Evolutionary conservation across 179 eudicot genomes (phyloP), one percentile per base, ranked within the genome.

Genomic region (Sideroxylon spinosum): DNA sequence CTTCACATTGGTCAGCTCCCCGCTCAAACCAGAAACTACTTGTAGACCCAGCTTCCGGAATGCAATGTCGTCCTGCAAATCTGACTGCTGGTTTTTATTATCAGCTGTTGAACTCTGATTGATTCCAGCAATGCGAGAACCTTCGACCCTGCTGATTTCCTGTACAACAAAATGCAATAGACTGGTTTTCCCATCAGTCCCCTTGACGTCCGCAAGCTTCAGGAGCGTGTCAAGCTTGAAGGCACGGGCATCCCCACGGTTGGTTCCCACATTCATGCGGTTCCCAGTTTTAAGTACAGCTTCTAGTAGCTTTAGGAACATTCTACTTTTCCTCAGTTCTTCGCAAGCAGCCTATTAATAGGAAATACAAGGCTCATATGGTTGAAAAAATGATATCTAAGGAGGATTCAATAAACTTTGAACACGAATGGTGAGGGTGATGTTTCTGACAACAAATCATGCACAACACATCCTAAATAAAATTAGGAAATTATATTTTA

Each of bases 211-310:
- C 19, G 86, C 94, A 9, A 96, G 98, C 86, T 94, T 94, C 49
- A 94, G 93, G 52, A 96, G 91, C 0, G 98, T 92, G 82, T 96
- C 98, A 22, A 96, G 98, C 90, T 95, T 95, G 91, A 95, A 95
- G 64, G 99, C 98, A 48, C 82, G 93, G 49, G 99, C 99, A 68
- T 94, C 94, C 1, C 99, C 99, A 0, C 97, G 92, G 78, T 90
- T 89, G 76, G 98, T 96, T 23, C 99, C 99, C 3, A 88, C 88
- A 68, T 96, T 96, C 98, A 94, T 94, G 50, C 98, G 94, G 84
- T 95, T 95, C 17, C 99, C 98, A 6, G 99, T 89, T 78, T 91
- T 92, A 17, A 96, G 90, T 60, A 96, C 97, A 8, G 99, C 96
- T 79, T 96, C 98, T 68, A 96, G 85, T 67, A 96, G 97, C 79